A percentile compares a stretch with the other conserved stretches of the same genome.
phyloP scores from a whole-genome alignment of 108 stramenopile species.

The Discostella stelligeroides region DNA sequence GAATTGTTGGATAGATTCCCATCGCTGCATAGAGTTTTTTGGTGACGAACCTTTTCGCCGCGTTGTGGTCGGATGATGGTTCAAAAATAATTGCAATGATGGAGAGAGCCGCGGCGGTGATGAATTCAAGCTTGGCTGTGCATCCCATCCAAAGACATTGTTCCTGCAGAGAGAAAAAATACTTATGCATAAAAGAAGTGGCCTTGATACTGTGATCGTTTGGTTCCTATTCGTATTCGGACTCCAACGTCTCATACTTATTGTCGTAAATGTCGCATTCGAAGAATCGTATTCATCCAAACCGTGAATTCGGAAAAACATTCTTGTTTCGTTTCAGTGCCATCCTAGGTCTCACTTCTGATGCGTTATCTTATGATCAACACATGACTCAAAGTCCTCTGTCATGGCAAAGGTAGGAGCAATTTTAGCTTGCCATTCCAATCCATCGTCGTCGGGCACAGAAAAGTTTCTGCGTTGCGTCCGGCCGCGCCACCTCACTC shows the following conservation, averaged over 20 bases:
- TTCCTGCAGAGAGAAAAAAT: background rate
- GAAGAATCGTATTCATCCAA: too few relatives aligned
- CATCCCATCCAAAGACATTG: background rate
- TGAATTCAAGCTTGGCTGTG: background rate
- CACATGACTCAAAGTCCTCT: too few relatives aligned
- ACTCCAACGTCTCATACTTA: background rate
- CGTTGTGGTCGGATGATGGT: background rate
- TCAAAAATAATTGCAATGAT: background rate
- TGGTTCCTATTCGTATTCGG: background rate
- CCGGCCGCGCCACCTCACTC: too few relatives aligned
- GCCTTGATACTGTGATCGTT: background rate
- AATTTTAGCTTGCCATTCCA: too few relatives aligned
- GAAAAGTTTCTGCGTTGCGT: too few relatives aligned
- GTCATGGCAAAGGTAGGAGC: too few relatives aligned
- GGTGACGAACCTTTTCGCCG: background rate
- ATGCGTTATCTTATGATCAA: too few relatives aligned
- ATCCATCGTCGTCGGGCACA: too few relatives aligned
- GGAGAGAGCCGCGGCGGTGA: background rate
- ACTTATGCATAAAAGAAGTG: background rate
- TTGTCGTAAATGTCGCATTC: too few relatives aligned
- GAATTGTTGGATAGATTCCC: background rate
- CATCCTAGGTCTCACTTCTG: too few relatives aligned
- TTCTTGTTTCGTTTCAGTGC: too few relatives aligned
- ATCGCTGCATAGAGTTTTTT: background rate
- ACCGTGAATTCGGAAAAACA: too few relatives aligned